phyloP scores from a whole-genome alignment of 192 early-diverging fungal genomes.

The Piromyces sp. region DNA sequence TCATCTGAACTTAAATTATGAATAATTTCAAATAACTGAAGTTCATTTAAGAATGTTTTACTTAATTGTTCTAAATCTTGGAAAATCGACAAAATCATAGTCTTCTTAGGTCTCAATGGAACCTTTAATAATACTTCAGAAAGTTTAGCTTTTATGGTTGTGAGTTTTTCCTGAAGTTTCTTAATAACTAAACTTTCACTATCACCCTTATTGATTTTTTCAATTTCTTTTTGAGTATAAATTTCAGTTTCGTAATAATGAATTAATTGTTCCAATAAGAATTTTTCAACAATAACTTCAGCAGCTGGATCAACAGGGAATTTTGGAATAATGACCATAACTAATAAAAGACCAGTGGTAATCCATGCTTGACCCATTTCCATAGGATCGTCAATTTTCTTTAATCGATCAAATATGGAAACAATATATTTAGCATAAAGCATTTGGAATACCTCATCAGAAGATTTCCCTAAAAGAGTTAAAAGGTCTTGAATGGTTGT shows the following conservation, averaged over 20 bases:
- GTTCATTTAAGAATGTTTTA: neutral
- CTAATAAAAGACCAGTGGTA: constrained; percentile 32
- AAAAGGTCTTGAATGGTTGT: neutral
- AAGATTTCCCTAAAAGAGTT: neutral
- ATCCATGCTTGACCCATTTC: constrained; percentile 39
- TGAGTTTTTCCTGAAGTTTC: constrained; percentile 8
- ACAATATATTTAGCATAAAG: neutral
- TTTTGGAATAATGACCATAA: constrained; percentile 56
- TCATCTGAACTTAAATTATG: neutral
- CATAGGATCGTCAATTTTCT: neutral
- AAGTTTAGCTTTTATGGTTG: constrained; percentile 13
- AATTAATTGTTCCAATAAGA: constrained; percentile 39
- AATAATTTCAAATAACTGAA: neutral
- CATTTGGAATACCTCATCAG: neutral
- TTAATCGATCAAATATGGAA: neutral
- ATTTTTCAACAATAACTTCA: constrained; percentile 41
- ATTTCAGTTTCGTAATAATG: constrained; percentile 29
- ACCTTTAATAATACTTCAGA: constrained; percentile 5
- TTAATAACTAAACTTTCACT: constrained; percentile 16
- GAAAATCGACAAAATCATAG: neutral
- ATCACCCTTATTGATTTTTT: constrained; percentile 43
- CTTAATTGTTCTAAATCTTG: constrained; percentile 1
- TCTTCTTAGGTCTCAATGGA: neutral
- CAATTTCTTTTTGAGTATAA: constrained; percentile 29
- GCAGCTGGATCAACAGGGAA: constrained; percentile 73